A percentile compares a stretch with the other conserved stretches of the same genome.
These are phyloP conservation scores for Boletus insuetus DNA, from an alignment of 768 basidiomycete genomes.

Conservation along the genomic window DNA sequence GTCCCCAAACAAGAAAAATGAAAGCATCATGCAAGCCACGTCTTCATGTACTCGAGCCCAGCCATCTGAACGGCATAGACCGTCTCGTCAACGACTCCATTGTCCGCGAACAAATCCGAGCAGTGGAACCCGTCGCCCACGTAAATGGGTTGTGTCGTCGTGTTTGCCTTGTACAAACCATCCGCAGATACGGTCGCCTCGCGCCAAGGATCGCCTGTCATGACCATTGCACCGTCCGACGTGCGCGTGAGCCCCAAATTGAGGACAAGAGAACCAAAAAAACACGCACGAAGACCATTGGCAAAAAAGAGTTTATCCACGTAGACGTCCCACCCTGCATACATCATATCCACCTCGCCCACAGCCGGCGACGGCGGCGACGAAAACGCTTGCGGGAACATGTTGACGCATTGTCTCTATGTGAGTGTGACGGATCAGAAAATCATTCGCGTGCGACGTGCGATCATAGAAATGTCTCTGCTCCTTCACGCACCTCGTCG, in stretches of 20 bases:
- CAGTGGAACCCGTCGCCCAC: slow-evolving; percentile 65
- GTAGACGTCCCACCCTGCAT: slow-evolving; percentile 62
- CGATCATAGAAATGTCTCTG: too few species aligned
- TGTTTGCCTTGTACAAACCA: slow-evolving; percentile 43
- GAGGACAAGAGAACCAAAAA: too few species aligned
- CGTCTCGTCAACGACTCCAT: slow-evolving; percentile 47
- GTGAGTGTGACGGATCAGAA: background rate
- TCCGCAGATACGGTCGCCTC: slow-evolving; percentile 66
- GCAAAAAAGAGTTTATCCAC: slow-evolving; percentile 64
- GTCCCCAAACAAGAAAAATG: too few species aligned
- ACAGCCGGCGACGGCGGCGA: slow-evolving; percentile 44
- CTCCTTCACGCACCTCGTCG: slow-evolving; percentile 18
- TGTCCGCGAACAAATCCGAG: slow-evolving; percentile 49
- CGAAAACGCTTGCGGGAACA: slow-evolving; percentile 62
- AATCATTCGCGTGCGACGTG: too few species aligned
- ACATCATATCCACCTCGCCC: slow-evolving; percentile 43
- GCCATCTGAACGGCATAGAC: slow-evolving; percentile 52
- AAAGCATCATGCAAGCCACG: slow-evolving; percentile 37
- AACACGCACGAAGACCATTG: slow-evolving; percentile 56
- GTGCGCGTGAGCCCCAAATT: too few species aligned
- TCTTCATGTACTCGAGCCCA: slow-evolving; percentile 50
- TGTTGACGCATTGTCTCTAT: slow-evolving; percentile 66
- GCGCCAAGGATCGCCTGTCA: slow-evolving; percentile 68
- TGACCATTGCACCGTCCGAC: too few species aligned
- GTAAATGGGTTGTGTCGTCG: slow-evolving; percentile 52